phyloP scores from a whole-genome alignment of 2,329 filamentous ascomycete genomes.

The Aspergillus sclerotialis region DNA sequence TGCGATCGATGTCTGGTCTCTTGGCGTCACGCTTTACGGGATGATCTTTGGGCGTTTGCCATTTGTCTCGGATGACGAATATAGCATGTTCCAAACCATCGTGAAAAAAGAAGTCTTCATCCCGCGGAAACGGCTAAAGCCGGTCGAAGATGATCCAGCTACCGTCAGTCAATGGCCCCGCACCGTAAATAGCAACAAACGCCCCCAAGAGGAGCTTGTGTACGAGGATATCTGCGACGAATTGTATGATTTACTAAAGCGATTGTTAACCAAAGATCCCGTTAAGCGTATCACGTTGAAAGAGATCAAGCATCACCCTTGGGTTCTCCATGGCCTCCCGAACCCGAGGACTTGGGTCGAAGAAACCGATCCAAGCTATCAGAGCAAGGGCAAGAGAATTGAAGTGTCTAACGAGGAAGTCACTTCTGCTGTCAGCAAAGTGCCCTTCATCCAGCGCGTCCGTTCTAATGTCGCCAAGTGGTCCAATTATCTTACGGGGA shows the following conservation, averaged over 20 bases:
- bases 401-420: slow-evolving; percentile 89
- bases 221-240: slow-evolving; percentile 83
- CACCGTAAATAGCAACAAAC: slow-evolving; percentile 59
- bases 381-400: slow-evolving; percentile 74
- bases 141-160: slow-evolving; percentile 47
- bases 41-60: slow-evolving; percentile 90
- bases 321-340: slow-evolving; percentile 73
- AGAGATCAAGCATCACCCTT: slow-evolving; percentile 90
- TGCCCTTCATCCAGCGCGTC: slow-evolving; percentile 79
- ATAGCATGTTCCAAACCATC: slow-evolving; percentile 84
- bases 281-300: slow-evolving; percentile 78
- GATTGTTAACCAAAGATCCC: slow-evolving; percentile 83
- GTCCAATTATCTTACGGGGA: slow-evolving; percentile 47
- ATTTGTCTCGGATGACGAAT: slow-evolving; percentile 87
- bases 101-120: slow-evolving; percentile 91
- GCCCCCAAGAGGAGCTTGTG: slow-evolving; percentile 68
- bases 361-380: slow-evolving; percentile 77
- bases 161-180: slow-evolving; percentile 40
- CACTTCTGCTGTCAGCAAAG: slow-evolving; percentile 79
- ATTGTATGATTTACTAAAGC: slow-evolving; percentile 68
- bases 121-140: slow-evolving; percentile 71
- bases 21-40: slow-evolving; percentile 93
- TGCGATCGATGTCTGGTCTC: slow-evolving; percentile 94
- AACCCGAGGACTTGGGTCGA: slow-evolving; percentile 81
- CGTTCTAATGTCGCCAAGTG: slow-evolving; percentile 69